These are phyloP conservation scores for Podaxis rugospora DNA, from an alignment of 768 basidiomycete species.

Conservation along the genomic window DNA sequence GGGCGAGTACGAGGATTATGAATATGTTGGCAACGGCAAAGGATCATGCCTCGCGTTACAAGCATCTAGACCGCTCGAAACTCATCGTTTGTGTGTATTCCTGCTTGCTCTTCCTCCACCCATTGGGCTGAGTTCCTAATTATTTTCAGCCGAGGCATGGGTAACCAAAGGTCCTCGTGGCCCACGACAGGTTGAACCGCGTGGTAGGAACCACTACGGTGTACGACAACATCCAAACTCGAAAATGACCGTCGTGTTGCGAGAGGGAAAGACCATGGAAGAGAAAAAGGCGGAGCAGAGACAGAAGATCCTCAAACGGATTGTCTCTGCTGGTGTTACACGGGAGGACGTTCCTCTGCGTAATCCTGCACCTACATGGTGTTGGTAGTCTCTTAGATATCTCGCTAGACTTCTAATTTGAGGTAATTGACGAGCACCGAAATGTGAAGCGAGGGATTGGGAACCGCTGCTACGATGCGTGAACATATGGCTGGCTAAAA, in stretches of 20 bases:
- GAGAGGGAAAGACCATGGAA: constrained; percentile 75
- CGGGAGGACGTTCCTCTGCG: constrained; percentile 79
- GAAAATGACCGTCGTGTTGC: constrained; percentile 69
- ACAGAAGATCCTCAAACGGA: constrained; percentile 63
- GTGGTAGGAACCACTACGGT: constrained; percentile 79
- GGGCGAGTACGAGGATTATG: constrained; percentile 80
- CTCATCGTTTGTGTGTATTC: constrained; percentile 68
- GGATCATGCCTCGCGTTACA: constrained; percentile 76
- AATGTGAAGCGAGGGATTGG: background rate
- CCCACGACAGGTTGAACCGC: constrained; percentile 69
- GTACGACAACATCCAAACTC: constrained; percentile 74
- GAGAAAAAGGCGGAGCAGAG: constrained; percentile 62
- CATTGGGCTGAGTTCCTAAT: background rate
- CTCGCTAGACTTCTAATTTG: constrained; percentile 14
- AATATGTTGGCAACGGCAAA: constrained; percentile 85
- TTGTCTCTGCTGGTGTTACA: constrained; percentile 75
- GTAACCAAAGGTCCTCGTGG: constrained; percentile 76
- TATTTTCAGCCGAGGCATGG: constrained; percentile 79
- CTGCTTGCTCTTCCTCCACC: background rate
- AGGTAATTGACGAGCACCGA: background rate
- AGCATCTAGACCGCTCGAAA: constrained; percentile 64
- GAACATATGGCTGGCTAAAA: constrained; percentile 10
- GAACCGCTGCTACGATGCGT: background rate
- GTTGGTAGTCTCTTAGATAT: constrained; percentile 52
- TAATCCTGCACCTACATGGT: constrained; percentile 69